A percentile compares a stretch with the other conserved stretches of the same genome.
These are phyloP conservation scores for Maudiozyma barnettii DNA, from an alignment of 805 yeast genomes.

Conservation along the genomic window DNA sequence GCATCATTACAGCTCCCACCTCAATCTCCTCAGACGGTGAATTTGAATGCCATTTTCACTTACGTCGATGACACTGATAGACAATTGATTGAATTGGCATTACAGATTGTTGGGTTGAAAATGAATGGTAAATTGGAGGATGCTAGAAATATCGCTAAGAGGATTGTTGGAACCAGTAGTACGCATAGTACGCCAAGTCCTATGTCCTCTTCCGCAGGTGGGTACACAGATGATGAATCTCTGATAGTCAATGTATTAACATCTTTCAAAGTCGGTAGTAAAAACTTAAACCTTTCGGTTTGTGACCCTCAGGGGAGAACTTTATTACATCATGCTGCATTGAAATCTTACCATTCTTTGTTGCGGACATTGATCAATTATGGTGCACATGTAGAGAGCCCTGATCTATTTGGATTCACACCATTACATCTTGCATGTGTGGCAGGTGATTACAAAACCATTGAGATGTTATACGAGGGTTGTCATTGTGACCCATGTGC, in stretches of 20 bases:
- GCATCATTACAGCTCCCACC: neutral
- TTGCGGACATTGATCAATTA: conserved; percentile 53
- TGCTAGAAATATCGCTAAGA: conserved; percentile 82
- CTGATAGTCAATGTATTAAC: conserved; percentile 43
- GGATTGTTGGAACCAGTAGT: conserved; percentile 57
- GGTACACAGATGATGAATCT: conserved; percentile 27
- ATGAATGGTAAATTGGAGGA: conserved; percentile 93
- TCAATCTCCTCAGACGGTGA: conserved; percentile 3
- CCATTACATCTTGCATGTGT: conserved; percentile 81
- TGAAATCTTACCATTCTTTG: conserved; percentile 60
- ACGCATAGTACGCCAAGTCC: neutral
- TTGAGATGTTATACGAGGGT: conserved; percentile 44
- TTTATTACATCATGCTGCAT: conserved; percentile 71
- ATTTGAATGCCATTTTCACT: conserved; percentile 50
- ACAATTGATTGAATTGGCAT: conserved; percentile 84
- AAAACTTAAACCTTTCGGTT: conserved; percentile 35
- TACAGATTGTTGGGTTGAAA: conserved; percentile 90
- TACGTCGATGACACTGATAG: conserved; percentile 91
- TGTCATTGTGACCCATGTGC: conserved; percentile 52
- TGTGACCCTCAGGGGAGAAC: conserved; percentile 78
- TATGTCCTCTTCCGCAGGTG: neutral
- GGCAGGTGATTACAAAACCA: conserved; percentile 59
- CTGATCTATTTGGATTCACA: conserved; percentile 72
- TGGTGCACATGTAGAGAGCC: conserved; percentile 57
- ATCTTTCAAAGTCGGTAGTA: conserved; percentile 37